Evolutionary conservation across 1,284 basidiomycete genomes (phyloP).

Genomic region (Melampsora allii-populina): DNA sequence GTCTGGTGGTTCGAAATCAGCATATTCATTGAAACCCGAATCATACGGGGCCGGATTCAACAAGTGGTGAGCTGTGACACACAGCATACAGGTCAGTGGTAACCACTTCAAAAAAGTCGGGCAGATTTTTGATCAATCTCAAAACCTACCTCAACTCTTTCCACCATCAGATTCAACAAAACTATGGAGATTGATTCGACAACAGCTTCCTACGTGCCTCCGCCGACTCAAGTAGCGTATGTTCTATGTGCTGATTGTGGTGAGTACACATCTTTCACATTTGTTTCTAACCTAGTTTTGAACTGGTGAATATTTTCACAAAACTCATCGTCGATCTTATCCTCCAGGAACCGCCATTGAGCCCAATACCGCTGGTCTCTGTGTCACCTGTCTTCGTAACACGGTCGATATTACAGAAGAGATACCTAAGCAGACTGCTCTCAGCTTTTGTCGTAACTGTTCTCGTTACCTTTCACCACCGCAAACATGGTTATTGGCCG

Average conservation of each 20-base stretch:
- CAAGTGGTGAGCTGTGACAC: too few relatives aligned
- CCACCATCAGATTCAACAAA: not conserved
- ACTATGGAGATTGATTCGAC: slow-evolving; percentile 39
- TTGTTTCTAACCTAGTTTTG: not conserved
- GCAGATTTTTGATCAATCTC: too few relatives aligned
- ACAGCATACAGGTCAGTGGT: too few relatives aligned
- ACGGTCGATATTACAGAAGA: slow-evolving; percentile 97
- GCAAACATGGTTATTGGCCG: slow-evolving; percentile 75
- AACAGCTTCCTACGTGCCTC: slow-evolving; percentile 24
- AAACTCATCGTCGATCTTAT: not conserved
- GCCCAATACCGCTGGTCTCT: slow-evolving; percentile 93
- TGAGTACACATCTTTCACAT: slow-evolving; percentile 58
- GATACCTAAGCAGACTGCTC: slow-evolving; percentile 93
- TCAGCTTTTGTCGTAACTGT: slow-evolving; percentile 94
- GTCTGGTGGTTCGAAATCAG: too few relatives aligned
- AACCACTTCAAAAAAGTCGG: not conserved
- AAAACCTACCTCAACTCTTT: too few relatives aligned
- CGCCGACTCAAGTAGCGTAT: slow-evolving; percentile 45
- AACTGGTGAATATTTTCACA: not conserved
- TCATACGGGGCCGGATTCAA: too few relatives aligned
- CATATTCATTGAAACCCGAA: too few relatives aligned
- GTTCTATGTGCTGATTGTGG: slow-evolving; percentile 59
- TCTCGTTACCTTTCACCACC: slow-evolving; percentile 94
- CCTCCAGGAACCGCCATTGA: slow-evolving; percentile 59
- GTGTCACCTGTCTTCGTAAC: slow-evolving; percentile 85